These are phyloP conservation scores for Aquanectria penicillioides DNA, from an alignment of 2,329 filamentous ascomycete species.

Conservation along the genomic window DNA sequence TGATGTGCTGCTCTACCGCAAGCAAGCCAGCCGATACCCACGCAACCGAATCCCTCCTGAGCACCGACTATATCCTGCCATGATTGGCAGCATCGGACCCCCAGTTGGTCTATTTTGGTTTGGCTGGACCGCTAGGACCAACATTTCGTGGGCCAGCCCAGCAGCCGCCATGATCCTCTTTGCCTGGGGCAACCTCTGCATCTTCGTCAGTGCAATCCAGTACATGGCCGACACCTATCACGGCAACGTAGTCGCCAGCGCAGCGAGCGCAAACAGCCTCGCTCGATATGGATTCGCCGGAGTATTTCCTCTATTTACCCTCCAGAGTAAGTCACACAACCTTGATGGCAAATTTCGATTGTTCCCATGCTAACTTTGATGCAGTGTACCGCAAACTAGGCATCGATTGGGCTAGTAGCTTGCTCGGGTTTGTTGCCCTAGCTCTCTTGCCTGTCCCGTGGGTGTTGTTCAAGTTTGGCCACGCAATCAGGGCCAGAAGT, in stretches of 20 bases:
- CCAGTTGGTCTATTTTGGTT: constrained; percentile 69
- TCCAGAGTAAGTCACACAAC: constrained; percentile 58
- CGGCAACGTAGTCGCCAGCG: constrained; percentile 64
- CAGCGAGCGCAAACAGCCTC: constrained; percentile 68
- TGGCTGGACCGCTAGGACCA: constrained; percentile 62
- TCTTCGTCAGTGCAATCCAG: constrained; percentile 64
- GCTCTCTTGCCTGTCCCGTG: constrained; percentile 62
- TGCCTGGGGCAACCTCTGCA: constrained; percentile 67
- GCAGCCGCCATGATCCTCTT: constrained; percentile 64
- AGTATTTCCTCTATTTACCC: constrained; percentile 69
- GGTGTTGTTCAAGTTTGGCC: constrained; percentile 61
- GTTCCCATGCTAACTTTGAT: constrained; percentile 20
- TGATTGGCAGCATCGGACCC: constrained; percentile 65
- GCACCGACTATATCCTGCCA: constrained; percentile 66
- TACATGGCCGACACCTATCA: constrained; percentile 68
- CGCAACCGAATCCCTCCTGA: constrained; percentile 59
- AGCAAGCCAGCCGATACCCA: constrained; percentile 45
- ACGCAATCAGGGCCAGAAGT: constrained; percentile 36
- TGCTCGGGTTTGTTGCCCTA: constrained; percentile 59
- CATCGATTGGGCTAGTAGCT: constrained; percentile 57
- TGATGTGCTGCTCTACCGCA: constrained; percentile 54
- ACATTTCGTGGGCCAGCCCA: constrained; percentile 61
- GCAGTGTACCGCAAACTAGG: constrained; percentile 56
- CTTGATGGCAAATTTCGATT: accelerated
- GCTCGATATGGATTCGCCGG: constrained; percentile 65